A percentile compares a stretch with the other conserved stretches of the same genome.
These are phyloP conservation scores for Trichoderma sp. DNA, from an alignment of 2,329 filamentous ascomycete genomes.

Conservation along the genomic window DNA sequence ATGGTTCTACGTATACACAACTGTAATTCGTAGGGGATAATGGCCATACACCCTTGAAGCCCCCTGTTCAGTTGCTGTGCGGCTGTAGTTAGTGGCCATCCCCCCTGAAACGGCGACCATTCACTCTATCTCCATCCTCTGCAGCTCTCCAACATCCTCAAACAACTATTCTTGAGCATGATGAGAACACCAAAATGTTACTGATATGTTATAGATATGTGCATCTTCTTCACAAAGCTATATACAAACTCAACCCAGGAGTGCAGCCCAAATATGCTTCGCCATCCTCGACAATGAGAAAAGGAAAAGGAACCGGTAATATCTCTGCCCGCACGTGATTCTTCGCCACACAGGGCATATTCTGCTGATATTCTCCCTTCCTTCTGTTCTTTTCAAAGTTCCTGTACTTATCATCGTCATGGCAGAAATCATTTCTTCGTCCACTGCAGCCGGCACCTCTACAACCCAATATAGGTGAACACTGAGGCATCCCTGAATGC, in stretches of 20 bases:
- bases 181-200: rapidly evolving
- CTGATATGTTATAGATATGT: not conserved
- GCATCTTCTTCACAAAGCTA: not conserved
- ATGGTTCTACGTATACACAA: not conserved
- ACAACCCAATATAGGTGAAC: not conserved
- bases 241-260: not conserved
- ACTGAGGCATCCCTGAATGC: not conserved
- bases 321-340: slow-evolving; percentile 4
- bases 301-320: not conserved
- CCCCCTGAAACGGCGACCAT: not conserved
- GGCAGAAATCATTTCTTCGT: not conserved
- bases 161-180: rapidly evolving
- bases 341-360: not conserved
- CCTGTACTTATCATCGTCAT: not conserved
- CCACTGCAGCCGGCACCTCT: not conserved
- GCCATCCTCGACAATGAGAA: not conserved
- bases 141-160: not conserved
- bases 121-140: not conserved
- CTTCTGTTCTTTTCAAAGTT: not conserved
- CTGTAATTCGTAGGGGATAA: not conserved
- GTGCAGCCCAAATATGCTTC: not conserved
- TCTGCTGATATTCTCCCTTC: not conserved
- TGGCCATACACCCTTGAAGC: not conserved
- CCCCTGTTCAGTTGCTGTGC: not conserved
- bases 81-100: not conserved